Evolutionary conservation across 2,329 filamentous ascomycete genomes (phyloP).

Genomic region (Sporothrix dimorphospora): DNA sequence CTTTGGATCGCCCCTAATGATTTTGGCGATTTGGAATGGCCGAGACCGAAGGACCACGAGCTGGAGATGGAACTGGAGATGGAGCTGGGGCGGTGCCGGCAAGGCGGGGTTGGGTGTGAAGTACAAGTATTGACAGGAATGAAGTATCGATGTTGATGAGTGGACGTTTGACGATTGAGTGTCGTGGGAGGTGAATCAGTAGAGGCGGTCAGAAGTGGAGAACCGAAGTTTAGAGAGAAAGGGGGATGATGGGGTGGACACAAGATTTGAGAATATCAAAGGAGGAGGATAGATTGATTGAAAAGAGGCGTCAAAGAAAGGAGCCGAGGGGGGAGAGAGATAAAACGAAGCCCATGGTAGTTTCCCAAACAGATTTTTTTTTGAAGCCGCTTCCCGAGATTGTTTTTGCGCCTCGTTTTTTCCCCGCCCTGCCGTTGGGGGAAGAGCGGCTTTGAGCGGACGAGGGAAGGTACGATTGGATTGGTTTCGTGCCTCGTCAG

Average conservation of each 20-base stretch:
- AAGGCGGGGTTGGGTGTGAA: neutral
- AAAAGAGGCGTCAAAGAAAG: slow-evolving; percentile 7
- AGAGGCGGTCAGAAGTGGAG: slow-evolving; percentile 21
- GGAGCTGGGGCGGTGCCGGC: neutral
- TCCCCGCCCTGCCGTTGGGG: neutral
- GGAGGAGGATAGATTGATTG: neutral
- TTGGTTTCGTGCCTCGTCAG: slow-evolving; percentile 1
- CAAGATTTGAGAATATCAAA: no score
- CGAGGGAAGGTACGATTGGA: slow-evolving; percentile 10
- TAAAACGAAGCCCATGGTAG: neutral
- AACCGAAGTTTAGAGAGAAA: neutral
- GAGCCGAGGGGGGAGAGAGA: neutral
- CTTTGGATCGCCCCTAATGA: slow-evolving; percentile 16
- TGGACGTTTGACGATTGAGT: neutral
- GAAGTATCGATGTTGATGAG: neutral
- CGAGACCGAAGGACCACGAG: neutral
- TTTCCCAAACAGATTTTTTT: neutral
- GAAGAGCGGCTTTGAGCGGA: neutral
- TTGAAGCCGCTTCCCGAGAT: neutral
- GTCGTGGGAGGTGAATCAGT: slow-evolving; percentile 25
- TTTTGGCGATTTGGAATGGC: slow-evolving; percentile 1
- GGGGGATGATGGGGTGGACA: no score
- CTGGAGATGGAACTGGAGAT: neutral
- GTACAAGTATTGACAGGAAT: neutral
- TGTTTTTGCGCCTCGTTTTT: neutral